Evolutionary conservation across 306 rosid species (phyloP).

Genomic region (Begonia loranthoides): DNA sequence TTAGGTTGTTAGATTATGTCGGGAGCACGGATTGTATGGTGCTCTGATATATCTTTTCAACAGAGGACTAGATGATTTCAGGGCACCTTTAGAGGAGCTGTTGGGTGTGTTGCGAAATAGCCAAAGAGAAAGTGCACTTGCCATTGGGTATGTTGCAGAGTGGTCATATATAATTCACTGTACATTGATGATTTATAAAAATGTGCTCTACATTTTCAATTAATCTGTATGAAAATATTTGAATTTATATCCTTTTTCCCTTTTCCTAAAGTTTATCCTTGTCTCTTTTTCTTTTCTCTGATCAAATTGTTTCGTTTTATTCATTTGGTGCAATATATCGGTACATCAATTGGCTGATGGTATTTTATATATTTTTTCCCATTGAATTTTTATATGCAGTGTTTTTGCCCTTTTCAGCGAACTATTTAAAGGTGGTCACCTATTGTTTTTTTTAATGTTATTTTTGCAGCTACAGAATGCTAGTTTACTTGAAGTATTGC

Average conservation of each 20-base stretch:
- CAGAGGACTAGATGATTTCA: conserved; percentile 88
- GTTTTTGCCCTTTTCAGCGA: neutral
- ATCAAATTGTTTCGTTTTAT: neutral
- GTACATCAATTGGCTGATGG: no score
- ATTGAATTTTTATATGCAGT: no score
- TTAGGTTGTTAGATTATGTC: conserved; percentile 81
- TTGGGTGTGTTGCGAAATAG: conserved; percentile 59
- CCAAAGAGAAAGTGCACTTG: conserved; percentile 43
- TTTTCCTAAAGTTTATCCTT: neutral
- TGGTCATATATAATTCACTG: conserved; percentile 1
- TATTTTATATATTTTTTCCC: no score
- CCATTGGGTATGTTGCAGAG: conserved; percentile 54
- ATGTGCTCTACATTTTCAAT: neutral
- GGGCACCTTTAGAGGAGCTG: conserved; percentile 90
- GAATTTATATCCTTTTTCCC: neutral
- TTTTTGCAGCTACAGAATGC: conserved; percentile 68
- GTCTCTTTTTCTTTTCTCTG: no score
- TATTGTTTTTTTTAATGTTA: conserved; percentile 5
- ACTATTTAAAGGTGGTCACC: conserved; percentile 7
- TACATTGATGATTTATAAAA: neutral
- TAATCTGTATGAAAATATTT: neutral
- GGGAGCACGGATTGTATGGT: conserved; percentile 87
- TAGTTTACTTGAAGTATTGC: conserved; percentile 92
- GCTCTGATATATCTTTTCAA: conserved; percentile 88
- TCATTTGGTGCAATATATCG: neutral